Evolutionary conservation across 805 yeast genomes (phyloP).

Genomic region (Candida rishiriensis): DNA sequence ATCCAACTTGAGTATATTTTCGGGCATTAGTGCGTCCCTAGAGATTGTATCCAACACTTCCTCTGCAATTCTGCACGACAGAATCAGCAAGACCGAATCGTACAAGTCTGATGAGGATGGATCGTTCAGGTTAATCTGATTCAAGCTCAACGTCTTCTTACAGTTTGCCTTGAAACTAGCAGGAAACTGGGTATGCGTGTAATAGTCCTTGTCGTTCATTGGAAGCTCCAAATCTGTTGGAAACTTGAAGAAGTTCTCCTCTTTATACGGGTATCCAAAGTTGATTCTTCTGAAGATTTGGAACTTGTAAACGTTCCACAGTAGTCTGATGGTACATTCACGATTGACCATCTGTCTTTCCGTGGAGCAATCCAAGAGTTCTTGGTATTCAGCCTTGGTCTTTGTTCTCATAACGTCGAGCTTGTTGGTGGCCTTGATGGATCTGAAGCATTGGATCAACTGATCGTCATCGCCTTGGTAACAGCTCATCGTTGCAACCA

Average conservation of each 20-base stretch:
- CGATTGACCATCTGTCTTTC: constrained; percentile 31
- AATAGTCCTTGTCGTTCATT: constrained; percentile 24
- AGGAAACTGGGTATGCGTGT: constrained; percentile 7
- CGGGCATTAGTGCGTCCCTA: constrained; percentile 21
- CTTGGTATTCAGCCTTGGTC: constrained; percentile 21
- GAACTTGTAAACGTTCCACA: constrained; percentile 38
- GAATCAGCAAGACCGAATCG: constrained; percentile 29
- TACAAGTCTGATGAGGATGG: constrained; percentile 9
- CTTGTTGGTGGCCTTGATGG: constrained; percentile 9
- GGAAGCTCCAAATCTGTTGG: constrained; percentile 34
- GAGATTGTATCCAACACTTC: constrained; percentile 32
- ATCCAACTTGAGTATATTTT: constrained; percentile 22
- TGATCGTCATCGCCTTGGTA: constrained; percentile 23
- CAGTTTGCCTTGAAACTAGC: constrained; percentile 11
- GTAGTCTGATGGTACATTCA: constrained; percentile 29
- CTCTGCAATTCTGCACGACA: constrained; percentile 29
- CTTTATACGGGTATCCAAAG: constrained; percentile 34
- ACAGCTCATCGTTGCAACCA: constrained; percentile 26
- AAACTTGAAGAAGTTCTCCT: constrained; percentile 18
- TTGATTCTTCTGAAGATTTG: constrained; percentile 31
- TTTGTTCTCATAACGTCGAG: constrained; percentile 8
- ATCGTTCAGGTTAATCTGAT: constrained; percentile 13
- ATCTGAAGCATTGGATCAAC: constrained; percentile 11
- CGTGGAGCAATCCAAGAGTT: constrained; percentile 24
- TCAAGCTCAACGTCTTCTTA: constrained; percentile 8